Evolutionary conservation across 352 stramenopile species (phyloP).

Genomic region (Elongisporangium undulatum): DNA sequence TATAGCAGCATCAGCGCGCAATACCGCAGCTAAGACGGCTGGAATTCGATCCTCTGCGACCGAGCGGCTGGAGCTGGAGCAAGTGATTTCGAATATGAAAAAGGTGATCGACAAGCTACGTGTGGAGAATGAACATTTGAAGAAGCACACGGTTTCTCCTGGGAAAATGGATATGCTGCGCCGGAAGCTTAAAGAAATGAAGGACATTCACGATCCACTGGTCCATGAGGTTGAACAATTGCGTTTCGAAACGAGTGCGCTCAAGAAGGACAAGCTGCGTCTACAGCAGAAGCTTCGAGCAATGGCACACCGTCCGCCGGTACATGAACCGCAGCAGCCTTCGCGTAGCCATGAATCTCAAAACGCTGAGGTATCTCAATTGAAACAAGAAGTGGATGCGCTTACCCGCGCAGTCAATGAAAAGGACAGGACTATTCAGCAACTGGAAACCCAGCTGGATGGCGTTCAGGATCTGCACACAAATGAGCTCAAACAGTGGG

Average conservation of each 20-base stretch:
- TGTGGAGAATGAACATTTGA: slow-evolving; percentile 62
- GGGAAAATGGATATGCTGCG: slow-evolving; percentile 38
- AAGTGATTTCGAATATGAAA: slow-evolving; percentile 82
- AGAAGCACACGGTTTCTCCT: slow-evolving; percentile 30
- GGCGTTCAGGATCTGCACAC: slow-evolving; percentile 2
- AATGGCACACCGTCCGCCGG: slow-evolving; percentile 15
- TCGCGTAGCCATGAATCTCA: neutral
- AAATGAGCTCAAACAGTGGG: slow-evolving; percentile 7
- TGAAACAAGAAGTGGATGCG: neutral
- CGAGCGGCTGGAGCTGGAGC: slow-evolving; percentile 60
- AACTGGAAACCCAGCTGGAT: neutral
- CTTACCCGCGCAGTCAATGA: neutral
- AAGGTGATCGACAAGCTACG: slow-evolving; percentile 77
- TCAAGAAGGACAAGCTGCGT: slow-evolving; percentile 60
- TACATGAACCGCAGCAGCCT: neutral
- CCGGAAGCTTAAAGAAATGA: slow-evolving; percentile 41
- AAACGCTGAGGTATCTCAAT: neutral
- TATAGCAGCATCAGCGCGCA: neutral
- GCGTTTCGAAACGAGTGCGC: slow-evolving; percentile 24
- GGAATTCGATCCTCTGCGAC: slow-evolving; percentile 13
- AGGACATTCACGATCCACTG: slow-evolving; percentile 32
- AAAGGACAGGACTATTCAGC: neutral
- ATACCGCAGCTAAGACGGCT: neutral
- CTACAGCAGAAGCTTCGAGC: slow-evolving; percentile 62
- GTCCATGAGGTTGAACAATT: slow-evolving; percentile 36